phyloP scores from a whole-genome alignment of 768 basidiomycete species.

The Agaricus bisporus region DNA sequence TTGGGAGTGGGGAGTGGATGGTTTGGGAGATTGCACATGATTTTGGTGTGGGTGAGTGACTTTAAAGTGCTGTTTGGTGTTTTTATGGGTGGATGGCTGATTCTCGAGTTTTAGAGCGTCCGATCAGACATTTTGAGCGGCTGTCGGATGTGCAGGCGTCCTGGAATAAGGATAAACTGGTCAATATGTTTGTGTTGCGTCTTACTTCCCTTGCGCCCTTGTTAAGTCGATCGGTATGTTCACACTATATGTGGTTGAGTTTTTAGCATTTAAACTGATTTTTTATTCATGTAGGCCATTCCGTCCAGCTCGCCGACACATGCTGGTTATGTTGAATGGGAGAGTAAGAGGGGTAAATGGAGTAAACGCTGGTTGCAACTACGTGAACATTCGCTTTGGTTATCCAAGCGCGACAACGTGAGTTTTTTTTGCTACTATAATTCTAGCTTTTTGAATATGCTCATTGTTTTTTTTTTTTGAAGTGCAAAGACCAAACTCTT shows the following conservation, averaged over 20 bases:
- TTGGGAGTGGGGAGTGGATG: slow-evolving; percentile 73
- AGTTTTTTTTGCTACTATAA: slow-evolving; percentile 18
- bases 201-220: slow-evolving; percentile 57
- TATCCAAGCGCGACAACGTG: slow-evolving; percentile 88
- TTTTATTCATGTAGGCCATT: slow-evolving; percentile 24
- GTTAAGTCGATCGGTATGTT: slow-evolving; percentile 54
- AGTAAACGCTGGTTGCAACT: slow-evolving; percentile 86
- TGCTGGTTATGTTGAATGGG: slow-evolving; percentile 77
- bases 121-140: slow-evolving; percentile 83
- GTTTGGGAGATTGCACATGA: slow-evolving; percentile 87
- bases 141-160: slow-evolving; percentile 72
- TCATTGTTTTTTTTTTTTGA: slow-evolving; percentile 6
- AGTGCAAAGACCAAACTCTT: slow-evolving; percentile 82
- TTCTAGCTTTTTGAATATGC: not conserved
- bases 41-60: slow-evolving; percentile 79
- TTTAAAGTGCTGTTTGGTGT: not conserved
- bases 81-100: not conserved
- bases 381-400: slow-evolving; percentile 78
- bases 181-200: slow-evolving; percentile 79
- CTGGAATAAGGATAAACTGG: slow-evolving; percentile 80
- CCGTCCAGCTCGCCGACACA: slow-evolving; percentile 40
- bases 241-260: not conserved
- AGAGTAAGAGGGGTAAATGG: slow-evolving; percentile 93
- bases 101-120: slow-evolving; percentile 63
- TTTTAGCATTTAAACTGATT: slow-evolving; percentile 5